Evolutionary conservation across 2,329 filamentous ascomycete species (phyloP).

Genomic region (Chaetomiaceae sp.): DNA sequence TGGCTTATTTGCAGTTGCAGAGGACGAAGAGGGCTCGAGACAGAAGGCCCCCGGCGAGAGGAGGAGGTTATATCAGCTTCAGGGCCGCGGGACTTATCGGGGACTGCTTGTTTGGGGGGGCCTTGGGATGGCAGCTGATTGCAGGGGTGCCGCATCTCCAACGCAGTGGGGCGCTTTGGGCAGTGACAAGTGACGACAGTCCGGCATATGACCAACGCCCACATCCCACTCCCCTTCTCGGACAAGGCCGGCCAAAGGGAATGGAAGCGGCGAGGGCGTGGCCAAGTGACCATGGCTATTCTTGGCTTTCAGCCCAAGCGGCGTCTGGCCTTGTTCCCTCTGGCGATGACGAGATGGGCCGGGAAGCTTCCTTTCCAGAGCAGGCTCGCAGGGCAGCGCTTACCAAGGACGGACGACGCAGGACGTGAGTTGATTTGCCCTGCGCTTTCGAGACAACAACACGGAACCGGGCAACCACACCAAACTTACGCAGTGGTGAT

Average conservation of each 20-base stretch:
- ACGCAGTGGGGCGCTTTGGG: not conserved
- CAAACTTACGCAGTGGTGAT: no score
- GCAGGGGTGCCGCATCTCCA: constrained; percentile 9
- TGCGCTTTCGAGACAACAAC: not conserved
- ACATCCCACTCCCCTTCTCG: not conserved
- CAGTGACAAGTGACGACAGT: constrained; percentile 11
- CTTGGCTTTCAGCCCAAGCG: constrained; percentile 2
- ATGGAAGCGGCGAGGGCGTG: constrained; percentile 1
- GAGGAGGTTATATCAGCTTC: constrained; percentile 10
- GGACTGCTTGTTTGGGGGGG: not conserved
- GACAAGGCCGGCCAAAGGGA: not conserved
- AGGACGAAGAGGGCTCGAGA: constrained; percentile 1
- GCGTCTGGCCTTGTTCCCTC: constrained; percentile 2
- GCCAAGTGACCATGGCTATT: constrained; percentile 11
- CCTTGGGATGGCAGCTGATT: constrained; percentile 9
- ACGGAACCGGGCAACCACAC: no score
- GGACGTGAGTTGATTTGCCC: not conserved
- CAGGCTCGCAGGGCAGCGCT: not conserved
- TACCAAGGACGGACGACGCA: no score
- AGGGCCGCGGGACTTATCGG: constrained; percentile 9
- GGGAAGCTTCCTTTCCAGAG: constrained; percentile 9
- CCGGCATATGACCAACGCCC: constrained; percentile 10
- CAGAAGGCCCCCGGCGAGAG: no score
- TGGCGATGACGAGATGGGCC: constrained; percentile 9
- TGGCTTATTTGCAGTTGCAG: not conserved